Base-by-base conservation (phyloP, 169 alveolate genomes). In the Eimeria necatrix region DNA sequence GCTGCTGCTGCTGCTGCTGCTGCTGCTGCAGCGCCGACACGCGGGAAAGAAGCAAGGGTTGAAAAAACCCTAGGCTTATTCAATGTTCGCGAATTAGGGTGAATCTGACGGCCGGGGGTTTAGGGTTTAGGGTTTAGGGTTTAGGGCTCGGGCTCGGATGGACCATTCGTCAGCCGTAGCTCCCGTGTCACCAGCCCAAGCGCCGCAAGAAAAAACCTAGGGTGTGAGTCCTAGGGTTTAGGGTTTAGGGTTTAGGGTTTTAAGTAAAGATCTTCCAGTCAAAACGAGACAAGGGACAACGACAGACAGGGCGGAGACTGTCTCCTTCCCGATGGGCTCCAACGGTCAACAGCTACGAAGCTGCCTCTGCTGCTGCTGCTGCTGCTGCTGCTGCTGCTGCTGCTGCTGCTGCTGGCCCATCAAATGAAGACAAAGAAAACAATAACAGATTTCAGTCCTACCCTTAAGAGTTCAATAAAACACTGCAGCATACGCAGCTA, bases 341-440 rank as follows among this genome's bases (percentile, higher is more conserved):
- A 32, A 32, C 74, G 18, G 74, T 9, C 18, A 20, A 32, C 74
- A 20, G 74, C 74, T 4, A 20, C 74, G 10, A 20, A 22, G 8
- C 24, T 64, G 22, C 74, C 18, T 22, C 74, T 20, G 74, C 74
- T 4, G 41, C 26, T 64, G 74, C 74, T 64, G 41, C 41, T 64
- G 74, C 74, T 64, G 74, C 73, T 61, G 73, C 73, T 61, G 73
- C 73, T 1, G 73, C 73, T 1, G 73, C 74, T 12, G 74, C 74
- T 64, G 70, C 70, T 14, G 70, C 20, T 16, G 70, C 70, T 59
- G 70, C 70, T 32, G 41, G 41, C 41, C 41, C 41, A 32, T 32
- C 41, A 32, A 32, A 32, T 32, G 41, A 32, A 32, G 41, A 32
- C 41, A 32, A 32, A 32, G 41, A 32, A 32, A 32, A 32, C 41